Evolutionary conservation across 2,329 filamentous ascomycete genomes (phyloP), one percentile per base, ranked within the genome.

Genomic region (Emergomyces pasteurianus): DNA sequence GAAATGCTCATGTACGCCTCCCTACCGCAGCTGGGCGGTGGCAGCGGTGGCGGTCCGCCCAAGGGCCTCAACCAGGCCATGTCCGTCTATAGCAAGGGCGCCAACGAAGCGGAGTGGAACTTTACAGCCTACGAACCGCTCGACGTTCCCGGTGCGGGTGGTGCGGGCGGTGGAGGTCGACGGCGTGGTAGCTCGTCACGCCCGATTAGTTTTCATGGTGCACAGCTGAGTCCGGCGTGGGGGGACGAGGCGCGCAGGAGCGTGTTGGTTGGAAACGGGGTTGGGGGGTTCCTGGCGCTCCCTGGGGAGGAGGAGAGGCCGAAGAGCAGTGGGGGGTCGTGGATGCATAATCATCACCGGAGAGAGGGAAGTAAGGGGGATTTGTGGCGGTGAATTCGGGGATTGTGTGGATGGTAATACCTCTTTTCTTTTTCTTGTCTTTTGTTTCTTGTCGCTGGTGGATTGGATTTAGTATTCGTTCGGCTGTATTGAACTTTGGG

Each of bases 1-100:
- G 90, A 95, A 66, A 81, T 86, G 12, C 83, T 96, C 6, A 81
- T 91, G 16, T 79, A 92, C 7, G 83, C 86, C 1, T 88, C 87
- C 1, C 87, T 89, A 2, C 78, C 78, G 1, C 77, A 79, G 7
- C 83, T 82, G 63, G 79, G 78, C 0, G 70, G 70, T 18, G 62
- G 58, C 7, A 68, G 68, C 0, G 67, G 71, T 1, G 69, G 68
- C 42, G 62, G 28, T 46, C 58, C 65, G 21, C 62, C 64, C 6
- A 56, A 56, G 36, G 71, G 72, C 9, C 77, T 87, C 64, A 76
- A 77, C 34, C 83, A 85, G 65, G 43, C 81, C 1, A 76, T 88
- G 26, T 79, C 84, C 64, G 80, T 87, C 43, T 87, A 84, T 71
- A 83, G 80, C 67, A 88, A 87, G 71, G 83, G 83, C n/a, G 74